Evolutionary conservation across 805 yeast genomes (phyloP).

Genomic region (Ogataea kodamae): DNA sequence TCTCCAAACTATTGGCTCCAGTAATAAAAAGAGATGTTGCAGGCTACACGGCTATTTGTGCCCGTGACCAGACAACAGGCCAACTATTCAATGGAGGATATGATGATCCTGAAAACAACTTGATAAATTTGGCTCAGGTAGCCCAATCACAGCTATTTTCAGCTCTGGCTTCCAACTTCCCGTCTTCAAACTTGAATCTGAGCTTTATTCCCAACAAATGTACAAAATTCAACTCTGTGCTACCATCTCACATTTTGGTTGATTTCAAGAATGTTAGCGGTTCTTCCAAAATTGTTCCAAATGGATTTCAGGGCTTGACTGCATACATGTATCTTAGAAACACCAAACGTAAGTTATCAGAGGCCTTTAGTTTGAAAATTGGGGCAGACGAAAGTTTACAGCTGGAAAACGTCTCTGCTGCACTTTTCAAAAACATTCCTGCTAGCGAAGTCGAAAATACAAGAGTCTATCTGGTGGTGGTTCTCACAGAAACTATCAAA

Average conservation of each 20-base stretch:
- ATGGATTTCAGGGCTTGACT: constrained; percentile 65
- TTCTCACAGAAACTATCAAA: constrained; percentile 66
- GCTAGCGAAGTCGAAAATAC: constrained; percentile 54
- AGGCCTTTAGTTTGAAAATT: constrained; percentile 71
- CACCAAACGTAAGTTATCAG: constrained; percentile 62
- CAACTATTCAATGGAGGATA: constrained; percentile 41
- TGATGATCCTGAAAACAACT: constrained; percentile 10
- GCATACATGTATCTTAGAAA: constrained; percentile 72
- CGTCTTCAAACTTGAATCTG: constrained; percentile 38
- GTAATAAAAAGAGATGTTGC: constrained; percentile 24
- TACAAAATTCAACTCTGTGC: constrained; percentile 45
- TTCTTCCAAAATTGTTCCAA: constrained; percentile 56
- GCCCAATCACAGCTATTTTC: constrained; percentile 66
- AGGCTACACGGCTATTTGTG: constrained; percentile 64
- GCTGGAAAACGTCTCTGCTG: constrained; percentile 71
- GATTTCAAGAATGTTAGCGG: constrained; percentile 70
- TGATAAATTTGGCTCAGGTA: constrained; percentile 50
- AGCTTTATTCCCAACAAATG: constrained; percentile 43
- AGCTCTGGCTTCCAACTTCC: constrained; percentile 73
- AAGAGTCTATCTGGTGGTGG: constrained; percentile 71
- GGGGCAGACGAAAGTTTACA: constrained; percentile 53
- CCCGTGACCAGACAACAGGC: constrained; percentile 61
- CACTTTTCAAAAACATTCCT: constrained; percentile 74
- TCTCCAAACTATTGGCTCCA: constrained; percentile 57
- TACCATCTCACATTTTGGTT: constrained; percentile 66